Evolutionary conservation across 129 eudicot species (phyloP).

Genomic region (Lactuca saligna): DNA sequence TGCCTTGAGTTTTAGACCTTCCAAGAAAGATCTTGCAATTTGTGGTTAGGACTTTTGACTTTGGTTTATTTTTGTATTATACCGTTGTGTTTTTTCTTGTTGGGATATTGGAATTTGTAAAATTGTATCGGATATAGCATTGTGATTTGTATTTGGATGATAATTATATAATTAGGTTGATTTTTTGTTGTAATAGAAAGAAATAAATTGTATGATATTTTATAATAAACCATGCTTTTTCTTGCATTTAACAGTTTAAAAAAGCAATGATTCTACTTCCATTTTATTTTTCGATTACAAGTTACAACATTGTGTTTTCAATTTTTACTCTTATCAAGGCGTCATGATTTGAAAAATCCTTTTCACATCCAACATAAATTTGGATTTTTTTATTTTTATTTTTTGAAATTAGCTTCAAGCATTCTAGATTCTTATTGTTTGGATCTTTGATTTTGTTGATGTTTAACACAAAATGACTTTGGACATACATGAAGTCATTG

Average conservation of each 20-base stretch:
- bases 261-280: conserved; percentile 9
- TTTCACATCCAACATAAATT: no score
- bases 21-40: conserved; percentile 45
- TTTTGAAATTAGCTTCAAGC: neutral
- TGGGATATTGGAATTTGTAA: neutral
- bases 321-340: no score
- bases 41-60: conserved; percentile 36
- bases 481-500: conserved; percentile 10
- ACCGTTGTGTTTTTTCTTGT: neutral
- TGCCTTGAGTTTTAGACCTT: conserved; percentile 72
- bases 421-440: neutral
- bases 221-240: no score
- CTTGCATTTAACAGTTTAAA: no score
- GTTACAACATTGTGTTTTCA: neutral
- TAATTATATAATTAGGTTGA: no score
- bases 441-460: conserved; percentile 12
- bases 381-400: no score
- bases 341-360: no score
- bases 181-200: no score
- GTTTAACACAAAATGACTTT: neutral
- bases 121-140: no score
- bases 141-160: no score
- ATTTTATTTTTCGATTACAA: neutral
- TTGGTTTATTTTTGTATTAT: no score
- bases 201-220: no score